Evolutionary conservation across 306 rosid genomes (phyloP), one percentile per base, ranked within the genome.

Genomic region (Morella rubra): DNA sequence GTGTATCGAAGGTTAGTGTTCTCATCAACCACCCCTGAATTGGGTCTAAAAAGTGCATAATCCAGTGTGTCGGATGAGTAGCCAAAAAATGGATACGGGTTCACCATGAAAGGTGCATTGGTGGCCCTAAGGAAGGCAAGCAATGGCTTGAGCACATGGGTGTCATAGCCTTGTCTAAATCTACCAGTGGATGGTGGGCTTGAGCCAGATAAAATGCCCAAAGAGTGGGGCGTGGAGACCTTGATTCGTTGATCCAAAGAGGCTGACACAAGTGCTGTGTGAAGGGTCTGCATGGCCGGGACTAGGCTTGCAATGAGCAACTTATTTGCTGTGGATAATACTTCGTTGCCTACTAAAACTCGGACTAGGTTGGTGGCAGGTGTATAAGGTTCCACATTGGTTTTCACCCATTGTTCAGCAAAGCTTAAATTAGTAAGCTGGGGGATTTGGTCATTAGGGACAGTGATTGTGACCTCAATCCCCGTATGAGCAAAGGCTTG

Each of bases 101-200:
- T 91, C 14, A 91, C 85, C 90, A 93, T 74, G 72, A 93, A 86
- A 15, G 97, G 90, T 8, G 98, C 75, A 56, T 85, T 69, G 7
- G 93, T 72, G 64, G 83, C 83, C n/a, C 77, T 77, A 1, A 91
- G 85, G 72, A 93, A 93, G n/a, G 49, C 81, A 15, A 93, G 87
- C 84, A 93, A 73, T 3, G 97, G 98, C 67, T 85, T 88, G 11
- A 93, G 55, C 2, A 91, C 79, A 47, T 88, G 93, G 13, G 76
- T 81, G 74, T 93, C 98, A 52, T 93, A 91, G 78, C 98, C 98
- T 85, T 83, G 92, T 32, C 98, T 78, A 62, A 93, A 93, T 54
- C 83, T 88, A 5, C 85, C 96, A 0, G 84, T 32, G 40, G 97
- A 93, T 5, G 98, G 98, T n/a, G 98, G 97, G 72, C 74, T 85